Evolutionary conservation across 805 yeast genomes (phyloP), one percentile per base, ranked within the genome.

Genomic region (Wickerhamomyces alni): DNA sequence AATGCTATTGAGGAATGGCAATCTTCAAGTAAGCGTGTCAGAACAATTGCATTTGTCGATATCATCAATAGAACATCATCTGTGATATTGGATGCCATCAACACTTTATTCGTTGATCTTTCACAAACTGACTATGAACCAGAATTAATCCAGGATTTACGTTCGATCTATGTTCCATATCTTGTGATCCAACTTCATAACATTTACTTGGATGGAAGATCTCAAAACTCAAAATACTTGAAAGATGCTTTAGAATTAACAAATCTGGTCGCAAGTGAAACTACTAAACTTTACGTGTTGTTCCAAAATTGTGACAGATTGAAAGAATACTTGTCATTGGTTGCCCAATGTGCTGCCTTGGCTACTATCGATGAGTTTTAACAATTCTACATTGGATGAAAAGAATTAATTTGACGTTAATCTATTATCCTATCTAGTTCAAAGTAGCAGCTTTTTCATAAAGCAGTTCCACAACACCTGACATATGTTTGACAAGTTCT

Each of bases 401-500:
- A 5, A 17, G n/a, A 17, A 17, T 8, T 6, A 17, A 11, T 17
- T 4, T 17, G 8, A 15, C 4, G 24, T 21, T 21, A 21, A 21
- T 21, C 9, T 7, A 7, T 21, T 21, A 31, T 24, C n/a, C 4
- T 9, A 5, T 31, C 58, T 68, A 87, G 52, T 86, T 85, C 51
- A 89, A 71, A 17, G 82, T 74, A 32, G 94, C 79, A 9, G 97
- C 98, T 68, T 91, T 93, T 59, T 89, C 98, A 55, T 88, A 93
- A 53, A 93, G 71, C 51, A 87, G 72, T 53, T 93, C 98, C 18
- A 93, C 96, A 24, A 82, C 96, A 39, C 67, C 75, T 21, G 93
- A 82, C 79, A 93, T 80, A 58, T 86, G 84, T 59, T 84, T 85
- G 36, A 94, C 79, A 50, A 95, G 77, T 42, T 86, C 93, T 50